Evolutionary conservation across 2,329 filamentous ascomycete genomes (phyloP).

Genomic region (Penicillium oxalicum): DNA sequence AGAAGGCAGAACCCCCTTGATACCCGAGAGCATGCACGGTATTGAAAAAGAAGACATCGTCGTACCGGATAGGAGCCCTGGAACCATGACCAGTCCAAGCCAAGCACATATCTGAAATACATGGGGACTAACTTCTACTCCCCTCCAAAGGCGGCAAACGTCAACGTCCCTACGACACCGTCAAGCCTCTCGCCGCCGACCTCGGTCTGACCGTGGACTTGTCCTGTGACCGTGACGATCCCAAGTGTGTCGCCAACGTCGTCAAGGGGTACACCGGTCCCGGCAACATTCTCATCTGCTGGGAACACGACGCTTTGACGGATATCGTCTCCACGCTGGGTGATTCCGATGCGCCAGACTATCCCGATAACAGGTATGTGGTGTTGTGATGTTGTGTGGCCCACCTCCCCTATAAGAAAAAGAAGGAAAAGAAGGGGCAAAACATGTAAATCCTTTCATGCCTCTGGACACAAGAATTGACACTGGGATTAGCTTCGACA

Average conservation of each 20-base stretch:
- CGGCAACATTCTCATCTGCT: conserved; percentile 58
- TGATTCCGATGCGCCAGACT: conserved; percentile 44
- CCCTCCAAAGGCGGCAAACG: conserved; percentile 42
- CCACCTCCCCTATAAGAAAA: no score
- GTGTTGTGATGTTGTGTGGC: no score
- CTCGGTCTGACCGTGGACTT: conserved; percentile 52
- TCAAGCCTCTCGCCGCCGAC: conserved; percentile 51
- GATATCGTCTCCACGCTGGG: conserved; percentile 51
- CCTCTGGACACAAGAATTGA: no score
- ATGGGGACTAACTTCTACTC: no score
- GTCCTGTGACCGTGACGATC: conserved; percentile 52
- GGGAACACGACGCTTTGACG: conserved; percentile 52
- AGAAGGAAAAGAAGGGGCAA: conserved; percentile 14
- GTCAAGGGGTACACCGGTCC: conserved; percentile 45
- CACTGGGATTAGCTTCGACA: conserved; percentile 35
- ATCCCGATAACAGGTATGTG: conserved; percentile 45
- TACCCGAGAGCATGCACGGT: no score
- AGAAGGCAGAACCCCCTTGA: no score
- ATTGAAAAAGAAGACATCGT: no score
- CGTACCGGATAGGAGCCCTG: no score
- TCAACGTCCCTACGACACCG: conserved; percentile 52
- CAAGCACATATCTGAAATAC: no score
- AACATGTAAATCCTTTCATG: not conserved
- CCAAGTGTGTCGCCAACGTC: conserved; percentile 48
- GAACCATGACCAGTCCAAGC: no score